These are phyloP conservation scores for Xylaria palmicola DNA, from an alignment of 495 filamentous ascomycete genomes.

Conservation along the genomic window DNA sequence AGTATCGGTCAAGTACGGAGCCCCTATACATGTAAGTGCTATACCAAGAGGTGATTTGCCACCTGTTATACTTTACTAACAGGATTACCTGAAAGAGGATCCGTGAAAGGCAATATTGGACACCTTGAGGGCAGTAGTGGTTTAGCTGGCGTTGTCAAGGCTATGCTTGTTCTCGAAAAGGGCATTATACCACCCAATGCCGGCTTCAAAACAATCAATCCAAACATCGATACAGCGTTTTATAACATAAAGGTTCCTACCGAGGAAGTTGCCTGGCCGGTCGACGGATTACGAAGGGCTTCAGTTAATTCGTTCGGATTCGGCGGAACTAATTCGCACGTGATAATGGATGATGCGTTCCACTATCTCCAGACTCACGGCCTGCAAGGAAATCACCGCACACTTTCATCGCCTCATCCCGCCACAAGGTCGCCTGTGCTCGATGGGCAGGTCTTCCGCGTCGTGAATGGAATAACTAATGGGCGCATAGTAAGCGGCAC, in stretches of 20 bases:
- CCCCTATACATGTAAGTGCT: conserved; percentile 44
- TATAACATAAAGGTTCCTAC: conserved; percentile 28
- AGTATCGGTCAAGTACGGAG: conserved; percentile 21
- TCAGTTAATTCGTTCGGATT: conserved; percentile 60
- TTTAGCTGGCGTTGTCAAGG: conserved; percentile 54
- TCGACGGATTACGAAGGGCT: conserved; percentile 36
- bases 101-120: conserved; percentile 56
- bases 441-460: no score
- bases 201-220: conserved; percentile 49
- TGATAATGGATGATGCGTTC: conserved; percentile 48
- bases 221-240: conserved; percentile 34
- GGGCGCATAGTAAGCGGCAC: no score
- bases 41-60: no score
- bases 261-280: conserved; percentile 27
- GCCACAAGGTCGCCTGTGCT: background rate
- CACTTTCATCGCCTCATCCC: no score
- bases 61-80: no score
- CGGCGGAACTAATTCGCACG: conserved; percentile 59
- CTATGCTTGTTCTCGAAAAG: conserved; percentile 52
- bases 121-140: conserved; percentile 55
- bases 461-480: no score
- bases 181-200: conserved; percentile 43
- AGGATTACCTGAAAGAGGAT: conserved; percentile 40
- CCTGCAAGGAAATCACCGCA: conserved; percentile 28
- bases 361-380: conserved; percentile 21